phyloP scores from a whole-genome alignment of 192 early-diverging fungal genomes.

The Gorgonomyces haynaldii region DNA sequence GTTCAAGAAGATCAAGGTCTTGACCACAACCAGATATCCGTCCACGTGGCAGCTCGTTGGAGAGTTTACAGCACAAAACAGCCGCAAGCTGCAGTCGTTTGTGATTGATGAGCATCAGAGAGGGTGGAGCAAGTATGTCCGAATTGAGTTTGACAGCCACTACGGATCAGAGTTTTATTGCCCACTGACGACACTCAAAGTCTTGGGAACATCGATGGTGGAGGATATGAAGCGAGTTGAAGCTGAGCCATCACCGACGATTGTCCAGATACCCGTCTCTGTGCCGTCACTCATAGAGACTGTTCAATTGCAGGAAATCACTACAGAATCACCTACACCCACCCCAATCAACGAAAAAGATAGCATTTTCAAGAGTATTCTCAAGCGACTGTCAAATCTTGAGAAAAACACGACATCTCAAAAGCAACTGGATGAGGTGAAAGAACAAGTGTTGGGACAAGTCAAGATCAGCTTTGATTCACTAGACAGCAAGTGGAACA shows the following conservation, averaged over 20 bases:
- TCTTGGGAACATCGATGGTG: conserved; percentile 86
- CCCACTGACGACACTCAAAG: conserved; percentile 74
- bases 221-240: conserved; percentile 37
- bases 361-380: conserved; percentile 1
- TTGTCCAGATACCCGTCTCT: no score
- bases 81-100: conserved; percentile 51
- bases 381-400: background rate
- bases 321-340: background rate
- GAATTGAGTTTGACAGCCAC: conserved; percentile 76
- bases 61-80: conserved; percentile 73
- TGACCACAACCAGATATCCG: conserved; percentile 33
- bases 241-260: no score
- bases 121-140: conserved; percentile 76
- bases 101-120: conserved; percentile 1
- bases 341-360: background rate
- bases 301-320: no score
- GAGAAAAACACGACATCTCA: background rate
- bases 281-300: no score
- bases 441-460: background rate
- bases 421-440: background rate
- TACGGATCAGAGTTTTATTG: conserved; percentile 92
- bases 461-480: background rate
- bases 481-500: background rate
- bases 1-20: conserved; percentile 77
- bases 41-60: conserved; percentile 72